Percentiles rank a stretch among this genome's conserved stretches.
Evolutionary conservation across 2,329 filamentous ascomycete species (phyloP).

Genomic region (Aspergillus nomiae): DNA sequence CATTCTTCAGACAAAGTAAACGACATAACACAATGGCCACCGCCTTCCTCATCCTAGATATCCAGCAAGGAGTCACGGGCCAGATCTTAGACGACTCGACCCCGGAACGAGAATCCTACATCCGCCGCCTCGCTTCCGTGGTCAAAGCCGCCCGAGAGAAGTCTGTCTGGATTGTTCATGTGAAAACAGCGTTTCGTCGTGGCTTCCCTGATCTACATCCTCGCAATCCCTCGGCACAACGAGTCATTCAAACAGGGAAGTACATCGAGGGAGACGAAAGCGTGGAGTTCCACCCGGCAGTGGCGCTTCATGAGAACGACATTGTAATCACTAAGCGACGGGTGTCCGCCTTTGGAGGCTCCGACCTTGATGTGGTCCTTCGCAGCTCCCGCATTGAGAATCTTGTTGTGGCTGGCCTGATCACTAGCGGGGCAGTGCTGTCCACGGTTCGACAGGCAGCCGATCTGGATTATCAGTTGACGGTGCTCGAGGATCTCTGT

Average conservation of each 20-base stretch:
- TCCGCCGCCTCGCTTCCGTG: neutral
- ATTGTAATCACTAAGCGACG: conserved; percentile 38
- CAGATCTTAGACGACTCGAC: neutral
- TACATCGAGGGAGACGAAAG: conserved; percentile 3
- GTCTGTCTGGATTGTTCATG: conserved; percentile 25
- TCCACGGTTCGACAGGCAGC: conserved; percentile 40
- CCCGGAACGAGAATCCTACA: neutral
- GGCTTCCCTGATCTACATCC: conserved; percentile 33
- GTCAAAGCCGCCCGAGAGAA: neutral
- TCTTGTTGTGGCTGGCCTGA: conserved; percentile 38
- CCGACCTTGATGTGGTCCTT: conserved; percentile 39
- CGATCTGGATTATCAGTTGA: conserved; percentile 40
- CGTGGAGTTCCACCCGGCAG: neutral
- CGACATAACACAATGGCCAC: neutral
- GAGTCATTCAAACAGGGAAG: conserved; percentile 23
- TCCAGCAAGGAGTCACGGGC: neutral
- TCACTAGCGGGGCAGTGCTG: conserved; percentile 40
- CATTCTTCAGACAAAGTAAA: neutral
- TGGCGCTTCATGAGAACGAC: conserved; percentile 27
- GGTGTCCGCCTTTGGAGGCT: conserved; percentile 39
- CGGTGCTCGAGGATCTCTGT: conserved; percentile 39
- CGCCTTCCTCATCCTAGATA: neutral
- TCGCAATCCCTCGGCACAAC: conserved; percentile 24
- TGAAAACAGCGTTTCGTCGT: conserved; percentile 35
- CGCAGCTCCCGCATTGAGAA: conserved; percentile 28